Evolutionary conservation across 2,329 filamentous ascomycete genomes (phyloP), one percentile per base, ranked within the genome.

Genomic region (Alternaria sp.): DNA sequence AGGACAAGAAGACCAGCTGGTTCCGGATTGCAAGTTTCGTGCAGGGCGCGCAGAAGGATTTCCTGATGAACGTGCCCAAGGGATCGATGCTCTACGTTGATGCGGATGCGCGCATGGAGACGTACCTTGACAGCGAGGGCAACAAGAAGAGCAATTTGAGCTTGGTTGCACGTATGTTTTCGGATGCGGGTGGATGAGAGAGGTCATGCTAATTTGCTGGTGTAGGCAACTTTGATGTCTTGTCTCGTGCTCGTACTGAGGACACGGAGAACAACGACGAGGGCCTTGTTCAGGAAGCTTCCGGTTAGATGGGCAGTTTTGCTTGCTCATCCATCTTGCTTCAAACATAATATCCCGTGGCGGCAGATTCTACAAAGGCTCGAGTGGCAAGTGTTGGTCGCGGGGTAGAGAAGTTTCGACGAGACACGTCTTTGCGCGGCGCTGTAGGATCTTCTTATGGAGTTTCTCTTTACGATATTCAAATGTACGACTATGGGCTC

Each of bases 1-100:
- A 95, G 12, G 91, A 95, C 15, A 85, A 88, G 76, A 86, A 89
- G 77, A 92, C 91, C 28, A 96, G 90, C 85, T 98, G 92, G 91
- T 98, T 96, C 86, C 86, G 86, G 61, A 85, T 98, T 59, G 85
- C 89, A 32, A 89, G 86, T 82, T 98, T 98, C 79, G 83, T 84
- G 13, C 89, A 92, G 68, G 92, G 91, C 12, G 81, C 86, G 53
- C 85, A 87, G 78, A 89, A 90, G 75, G 92, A 97, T 67, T 90
- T 87, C 75, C 79, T 97, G 71, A 82, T 92, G 76, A 84, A 82
- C 74, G 81, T 97, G 80, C 88, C 89, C 58, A 98, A 97, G 85
- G 95, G 95, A 64, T 87, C 93, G 13, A 84, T 93, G 54, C 85
- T 99, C 66, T 93, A 88, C 75, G 84, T 98, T 53, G 95, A 98